Percentiles rank a stretch among this genome's conserved stretches.
Conservation (phyloP, 2,329 filamentous ascomycete genomes). For the Hymenoscyphus occultus region DNA sequence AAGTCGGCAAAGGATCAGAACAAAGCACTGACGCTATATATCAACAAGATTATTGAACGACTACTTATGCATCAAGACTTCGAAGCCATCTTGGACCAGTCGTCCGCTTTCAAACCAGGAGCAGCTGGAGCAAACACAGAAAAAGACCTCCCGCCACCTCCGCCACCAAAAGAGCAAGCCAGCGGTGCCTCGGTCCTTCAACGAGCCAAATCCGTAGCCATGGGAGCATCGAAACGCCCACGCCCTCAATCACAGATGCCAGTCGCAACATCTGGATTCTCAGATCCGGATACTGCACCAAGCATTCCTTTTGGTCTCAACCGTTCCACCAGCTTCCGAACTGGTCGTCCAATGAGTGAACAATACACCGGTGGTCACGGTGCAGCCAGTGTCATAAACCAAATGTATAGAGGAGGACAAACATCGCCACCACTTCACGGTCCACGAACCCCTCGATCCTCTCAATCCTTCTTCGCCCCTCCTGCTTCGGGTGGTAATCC, state of each 20-base stretch:
- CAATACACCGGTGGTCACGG: slow-evolving; percentile 50
- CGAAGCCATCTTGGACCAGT: slow-evolving; percentile 86
- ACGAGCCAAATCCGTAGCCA: slow-evolving; percentile 60
- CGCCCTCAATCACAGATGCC: slow-evolving; percentile 57
- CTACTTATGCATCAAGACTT: slow-evolving; percentile 93
- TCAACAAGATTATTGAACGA: slow-evolving; percentile 98
- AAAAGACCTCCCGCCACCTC: slow-evolving; percentile 82
- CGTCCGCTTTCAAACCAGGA: slow-evolving; percentile 55
- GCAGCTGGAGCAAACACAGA: slow-evolving; percentile 44
- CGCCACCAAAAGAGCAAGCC: slow-evolving; percentile 50
- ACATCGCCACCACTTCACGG: slow-evolving; percentile 54
- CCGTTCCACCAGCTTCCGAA: slow-evolving; percentile 53
- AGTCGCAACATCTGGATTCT: slow-evolving; percentile 43
- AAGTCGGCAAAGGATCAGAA: slow-evolving; percentile 86
- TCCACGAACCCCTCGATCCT: slow-evolving; percentile 53
- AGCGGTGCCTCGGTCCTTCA: slow-evolving; percentile 52
- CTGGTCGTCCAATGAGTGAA: slow-evolving; percentile 59
- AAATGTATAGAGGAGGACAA: slow-evolving; percentile 79
- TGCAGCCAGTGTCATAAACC: slow-evolving; percentile 73
- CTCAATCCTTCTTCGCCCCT: slow-evolving; percentile 61
- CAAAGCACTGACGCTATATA: slow-evolving; percentile 94
- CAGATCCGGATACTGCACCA: slow-evolving; percentile 70
- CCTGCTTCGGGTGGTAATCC: slow-evolving; percentile 50
- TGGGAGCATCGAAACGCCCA: slow-evolving; percentile 43
- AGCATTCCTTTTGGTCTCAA: slow-evolving; percentile 67